Percentiles rank a stretch among this genome's conserved stretches.
Conservation (phyloP, 1,284 basidiomycete species). For the Sutorius eximius region DNA sequence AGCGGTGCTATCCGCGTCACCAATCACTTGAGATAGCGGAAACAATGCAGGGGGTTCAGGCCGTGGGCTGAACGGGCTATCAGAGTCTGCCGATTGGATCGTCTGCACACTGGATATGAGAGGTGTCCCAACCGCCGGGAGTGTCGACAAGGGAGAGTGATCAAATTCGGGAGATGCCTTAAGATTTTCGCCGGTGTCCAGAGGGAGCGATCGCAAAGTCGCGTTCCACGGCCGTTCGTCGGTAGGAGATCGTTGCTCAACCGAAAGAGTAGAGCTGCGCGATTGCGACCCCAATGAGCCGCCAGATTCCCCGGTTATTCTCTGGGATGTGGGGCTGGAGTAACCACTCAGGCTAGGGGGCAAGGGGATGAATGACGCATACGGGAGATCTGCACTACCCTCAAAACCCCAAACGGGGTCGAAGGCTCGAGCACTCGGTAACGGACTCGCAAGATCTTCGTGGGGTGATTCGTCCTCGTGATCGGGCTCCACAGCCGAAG, state of each 20-base stretch:
- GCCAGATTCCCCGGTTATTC: slow-evolving; percentile 11
- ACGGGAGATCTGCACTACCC: slow-evolving; percentile 21
- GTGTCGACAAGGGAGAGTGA: slow-evolving; percentile 34
- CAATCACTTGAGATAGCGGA: slow-evolving; percentile 23
- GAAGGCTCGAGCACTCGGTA: slow-evolving; percentile 8
- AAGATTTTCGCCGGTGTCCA: slow-evolving; percentile 7
- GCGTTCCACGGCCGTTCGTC: slow-evolving; percentile 20
- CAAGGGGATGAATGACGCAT: slow-evolving; percentile 32
- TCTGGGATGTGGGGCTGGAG: slow-evolving; percentile 34
- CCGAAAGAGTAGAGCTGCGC: slow-evolving; percentile 35
- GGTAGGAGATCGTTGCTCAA: slow-evolving; percentile 31
- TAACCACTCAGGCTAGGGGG: slow-evolving; percentile 33
- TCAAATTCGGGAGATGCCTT: slow-evolving; percentile 24
- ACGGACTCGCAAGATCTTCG: slow-evolving; percentile 10
- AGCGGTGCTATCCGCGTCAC: slow-evolving; percentile 18
- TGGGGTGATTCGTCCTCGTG: slow-evolving; percentile 1
- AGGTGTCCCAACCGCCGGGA: slow-evolving; percentile 35
- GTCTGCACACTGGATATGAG: slow-evolving; percentile 17
- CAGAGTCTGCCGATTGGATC: slow-evolving; percentile 13
- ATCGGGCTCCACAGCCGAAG: not conserved
- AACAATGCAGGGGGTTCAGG: slow-evolving; percentile 23
- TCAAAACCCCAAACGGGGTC: slow-evolving; percentile 33
- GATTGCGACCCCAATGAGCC: slow-evolving; percentile 27
- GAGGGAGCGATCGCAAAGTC: slow-evolving; percentile 11
- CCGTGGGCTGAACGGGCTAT: slow-evolving; percentile 34